A percentile compares a stretch with the other conserved stretches of the same genome.
phyloP scores from a whole-genome alignment of 768 basidiomycete genomes.

The Rhizopogon vinicolor region DNA sequence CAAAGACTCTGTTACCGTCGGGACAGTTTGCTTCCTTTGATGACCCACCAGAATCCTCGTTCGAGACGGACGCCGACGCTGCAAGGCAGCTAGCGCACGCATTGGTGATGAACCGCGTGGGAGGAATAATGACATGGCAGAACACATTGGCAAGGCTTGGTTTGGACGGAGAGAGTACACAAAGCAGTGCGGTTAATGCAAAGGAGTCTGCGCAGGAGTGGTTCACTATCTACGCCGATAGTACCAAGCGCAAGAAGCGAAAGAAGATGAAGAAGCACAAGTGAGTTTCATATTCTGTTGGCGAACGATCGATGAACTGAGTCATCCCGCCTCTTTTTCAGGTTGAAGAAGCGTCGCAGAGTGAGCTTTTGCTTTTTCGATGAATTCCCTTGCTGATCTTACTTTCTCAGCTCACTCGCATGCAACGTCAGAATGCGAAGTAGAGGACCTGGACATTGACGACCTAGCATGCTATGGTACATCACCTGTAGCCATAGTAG shows the following conservation, averaged over 20 bases:
- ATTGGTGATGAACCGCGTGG: conserved; percentile 62
- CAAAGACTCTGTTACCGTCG: conserved; percentile 21
- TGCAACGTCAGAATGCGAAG: conserved; percentile 25
- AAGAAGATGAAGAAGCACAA: conserved; percentile 99
- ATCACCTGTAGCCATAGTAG: not conserved
- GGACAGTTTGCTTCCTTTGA: conserved; percentile 28
- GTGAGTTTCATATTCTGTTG: conserved; percentile 41
- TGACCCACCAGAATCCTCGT: conserved; percentile 43
- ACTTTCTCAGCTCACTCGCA: conserved; percentile 40
- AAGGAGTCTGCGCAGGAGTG: conserved; percentile 55
- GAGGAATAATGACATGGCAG: conserved; percentile 65
- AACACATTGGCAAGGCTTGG: conserved; percentile 61
- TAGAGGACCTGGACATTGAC: conserved; percentile 9
- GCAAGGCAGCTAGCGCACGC: conserved; percentile 77
- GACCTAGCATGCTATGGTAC: not conserved
- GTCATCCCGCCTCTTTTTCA: conserved; percentile 21
- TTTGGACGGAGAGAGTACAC: conserved; percentile 46
- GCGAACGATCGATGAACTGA: conserved; percentile 2
- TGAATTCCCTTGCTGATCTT: conserved; percentile 11
- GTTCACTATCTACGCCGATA: conserved; percentile 69
- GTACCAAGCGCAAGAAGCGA: conserved; percentile 77
- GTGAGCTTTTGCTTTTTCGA: conserved; percentile 38
- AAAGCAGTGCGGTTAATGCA: conserved; percentile 45
- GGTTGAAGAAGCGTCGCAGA: conserved; percentile 88
- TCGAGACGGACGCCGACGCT: conserved; percentile 75